Evolutionary conservation across 2,329 filamentous ascomycete genomes (phyloP), one percentile per base, ranked within the genome.

Genomic region (Rutstroemia sp.): DNA sequence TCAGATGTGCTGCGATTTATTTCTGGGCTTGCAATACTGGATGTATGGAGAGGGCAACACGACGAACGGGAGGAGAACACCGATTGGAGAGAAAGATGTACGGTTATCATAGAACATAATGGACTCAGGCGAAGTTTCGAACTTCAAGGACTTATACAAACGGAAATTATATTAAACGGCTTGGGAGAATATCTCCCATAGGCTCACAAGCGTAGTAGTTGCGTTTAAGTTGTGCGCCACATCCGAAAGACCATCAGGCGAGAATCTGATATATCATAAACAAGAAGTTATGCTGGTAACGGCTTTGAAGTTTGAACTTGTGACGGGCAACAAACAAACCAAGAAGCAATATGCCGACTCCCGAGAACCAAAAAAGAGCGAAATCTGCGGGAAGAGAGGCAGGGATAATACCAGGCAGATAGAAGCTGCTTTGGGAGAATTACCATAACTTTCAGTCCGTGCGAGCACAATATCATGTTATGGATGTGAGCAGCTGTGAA

Each of bases 1-100:
- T 72, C 89, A 94, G 75, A 87, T 88, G 19, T 75, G 74, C 21
- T 92, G 89, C 72, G 89, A 95, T 73, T 73, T 77, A 49, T 84
- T 88, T 61, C 76, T 94, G 47, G 89, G 88, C 2, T 70, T 86
- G 16, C 89, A 94, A 69, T 92, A 89, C 71, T 78, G 80, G 65
- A 75, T 86, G 72, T 91, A 87, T 69, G 84, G 84, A 10, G 75
- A 78, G 50, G 78, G 78, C 52, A 48, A 60, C 6, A 69, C 67
- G 51, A 65, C 61, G 5, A 60, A 65, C 47, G 58, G 19, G 25
- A 41, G 38, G n/a, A 57, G 59, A 42, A 63, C 61, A 21, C 61
- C 63, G 23, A 51, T 62, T 37, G 60, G 57, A 16, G 66, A 67
- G 60, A 68, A 67, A 57, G 67, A 68, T 63, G 58, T 57, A 52